Percentiles rank a stretch among this genome's conserved stretches.
Conservation (phyloP, 441 rosid species). For the Adansonia gregorii region DNA sequence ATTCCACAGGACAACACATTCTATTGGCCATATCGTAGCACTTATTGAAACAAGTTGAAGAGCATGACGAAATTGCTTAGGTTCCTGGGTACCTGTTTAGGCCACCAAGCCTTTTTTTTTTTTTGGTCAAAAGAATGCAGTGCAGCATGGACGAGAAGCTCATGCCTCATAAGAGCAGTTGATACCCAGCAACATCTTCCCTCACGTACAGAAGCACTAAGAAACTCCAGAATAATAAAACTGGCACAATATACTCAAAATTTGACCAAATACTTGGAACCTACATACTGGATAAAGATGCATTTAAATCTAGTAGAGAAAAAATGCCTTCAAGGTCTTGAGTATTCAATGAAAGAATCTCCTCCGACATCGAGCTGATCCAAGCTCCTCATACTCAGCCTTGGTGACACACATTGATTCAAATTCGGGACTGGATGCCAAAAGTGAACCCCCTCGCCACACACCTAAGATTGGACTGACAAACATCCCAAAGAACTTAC, state of each 20-base stretch:
- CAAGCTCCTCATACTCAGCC: constrained; percentile 91
- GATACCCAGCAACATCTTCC: not conserved
- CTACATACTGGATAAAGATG: not conserved
- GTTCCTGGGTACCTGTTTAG: not conserved
- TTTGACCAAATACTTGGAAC: not conserved
- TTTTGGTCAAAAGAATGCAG: not conserved
- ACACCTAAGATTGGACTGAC: constrained; percentile 86
- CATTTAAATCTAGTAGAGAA: constrained; percentile 13
- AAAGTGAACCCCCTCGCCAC: constrained; percentile 96
- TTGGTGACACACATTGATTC: constrained; percentile 90
- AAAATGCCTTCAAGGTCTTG: constrained; percentile 33
- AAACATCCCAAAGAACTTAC: constrained; percentile 27
- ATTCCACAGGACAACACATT: not conserved
- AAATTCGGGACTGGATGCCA: constrained; percentile 94
- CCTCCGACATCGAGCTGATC: constrained; percentile 83
- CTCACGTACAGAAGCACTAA: not conserved
- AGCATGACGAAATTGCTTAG: not conserved
- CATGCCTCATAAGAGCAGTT: not conserved
- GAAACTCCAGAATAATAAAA: not conserved
- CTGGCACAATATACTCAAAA: not conserved
- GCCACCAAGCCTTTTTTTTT: not conserved
- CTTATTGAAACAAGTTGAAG: not conserved
- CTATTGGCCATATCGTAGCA: not conserved
- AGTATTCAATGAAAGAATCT: constrained; percentile 71
- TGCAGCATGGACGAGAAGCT: constrained; percentile 15